These are phyloP conservation scores for Zostera marina DNA, from an alignment of 116 monocot genomes.

Conservation along the genomic window DNA sequence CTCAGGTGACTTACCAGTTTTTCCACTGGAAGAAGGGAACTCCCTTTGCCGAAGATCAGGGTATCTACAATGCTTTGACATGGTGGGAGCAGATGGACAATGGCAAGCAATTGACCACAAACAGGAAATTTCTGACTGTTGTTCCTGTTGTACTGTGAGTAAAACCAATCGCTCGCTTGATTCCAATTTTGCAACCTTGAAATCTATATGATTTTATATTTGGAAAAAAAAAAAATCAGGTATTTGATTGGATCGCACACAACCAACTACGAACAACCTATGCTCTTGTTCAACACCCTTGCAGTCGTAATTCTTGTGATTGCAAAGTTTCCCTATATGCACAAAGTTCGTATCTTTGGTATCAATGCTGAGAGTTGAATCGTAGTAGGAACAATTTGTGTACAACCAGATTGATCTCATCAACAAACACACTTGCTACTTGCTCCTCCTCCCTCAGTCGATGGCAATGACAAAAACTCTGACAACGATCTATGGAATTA, in stretches of 20 bases:
- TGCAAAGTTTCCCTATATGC: slow-evolving; percentile 56
- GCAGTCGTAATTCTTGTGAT: slow-evolving; percentile 39
- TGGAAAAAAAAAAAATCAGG: slow-evolving; percentile 13
- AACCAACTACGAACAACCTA: slow-evolving; percentile 44
- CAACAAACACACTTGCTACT: no score
- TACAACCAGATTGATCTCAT: neutral
- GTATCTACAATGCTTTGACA: slow-evolving; percentile 48
- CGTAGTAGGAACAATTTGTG: neutral
- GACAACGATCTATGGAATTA: no score
- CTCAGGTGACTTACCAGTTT: slow-evolving; percentile 22
- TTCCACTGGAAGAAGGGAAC: slow-evolving; percentile 75
- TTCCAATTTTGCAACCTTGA: no score
- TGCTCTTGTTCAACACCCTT: slow-evolving; percentile 45
- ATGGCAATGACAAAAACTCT: no score
- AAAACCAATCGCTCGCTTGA: neutral
- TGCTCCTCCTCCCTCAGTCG: no score
- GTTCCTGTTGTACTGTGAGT: slow-evolving; percentile 73
- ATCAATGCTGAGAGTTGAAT: slow-evolving; percentile 31
- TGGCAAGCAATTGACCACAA: slow-evolving; percentile 74
- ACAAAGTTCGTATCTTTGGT: slow-evolving; percentile 63
- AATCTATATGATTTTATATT: no score
- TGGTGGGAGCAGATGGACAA: slow-evolving; percentile 63
- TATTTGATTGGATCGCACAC: slow-evolving; percentile 51
- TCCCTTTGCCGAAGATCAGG: slow-evolving; percentile 66
- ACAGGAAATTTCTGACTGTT: slow-evolving; percentile 77